Conservation (phyloP, 306 rosid genomes). For the Gastrolobium villosum region DNA sequence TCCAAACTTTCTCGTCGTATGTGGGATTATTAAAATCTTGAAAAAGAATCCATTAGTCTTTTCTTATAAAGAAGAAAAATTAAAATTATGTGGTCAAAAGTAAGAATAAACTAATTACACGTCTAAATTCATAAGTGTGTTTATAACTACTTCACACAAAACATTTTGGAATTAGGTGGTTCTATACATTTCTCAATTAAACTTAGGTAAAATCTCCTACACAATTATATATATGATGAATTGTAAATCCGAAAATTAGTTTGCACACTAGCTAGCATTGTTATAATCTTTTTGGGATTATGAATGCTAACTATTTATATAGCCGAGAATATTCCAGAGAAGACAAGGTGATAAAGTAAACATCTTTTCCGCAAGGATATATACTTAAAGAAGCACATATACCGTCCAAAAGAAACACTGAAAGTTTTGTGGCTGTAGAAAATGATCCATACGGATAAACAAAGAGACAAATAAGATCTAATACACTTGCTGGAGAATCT, state of each 20-base stretch:
- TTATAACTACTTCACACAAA: background rate
- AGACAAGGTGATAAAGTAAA: conserved; percentile 38
- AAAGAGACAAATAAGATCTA: conserved; percentile 49
- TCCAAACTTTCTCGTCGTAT: background rate
- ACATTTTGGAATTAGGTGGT: background rate
- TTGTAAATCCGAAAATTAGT: background rate
- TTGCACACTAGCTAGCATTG: background rate
- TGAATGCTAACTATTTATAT: background rate
- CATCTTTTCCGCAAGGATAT: conserved; percentile 38
- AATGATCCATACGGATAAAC: conserved; percentile 19
- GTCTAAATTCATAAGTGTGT: background rate
- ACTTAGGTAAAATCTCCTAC: background rate
- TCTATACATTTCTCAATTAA: background rate
- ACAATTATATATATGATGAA: background rate
- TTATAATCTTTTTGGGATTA: background rate
- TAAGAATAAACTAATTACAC: background rate
- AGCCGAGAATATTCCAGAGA: conserved; percentile 13
- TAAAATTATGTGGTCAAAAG: background rate
- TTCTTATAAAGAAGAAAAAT: background rate
- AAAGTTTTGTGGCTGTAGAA: conserved; percentile 28
- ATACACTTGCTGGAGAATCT: conserved; percentile 48
- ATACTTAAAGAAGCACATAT: background rate
- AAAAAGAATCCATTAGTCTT: background rate
- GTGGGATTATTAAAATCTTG: conserved; percentile 19
- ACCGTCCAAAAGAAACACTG: conserved; percentile 10